phyloP scores from a whole-genome alignment of 139 green algal genomes.

The Chlorella sp. region DNA sequence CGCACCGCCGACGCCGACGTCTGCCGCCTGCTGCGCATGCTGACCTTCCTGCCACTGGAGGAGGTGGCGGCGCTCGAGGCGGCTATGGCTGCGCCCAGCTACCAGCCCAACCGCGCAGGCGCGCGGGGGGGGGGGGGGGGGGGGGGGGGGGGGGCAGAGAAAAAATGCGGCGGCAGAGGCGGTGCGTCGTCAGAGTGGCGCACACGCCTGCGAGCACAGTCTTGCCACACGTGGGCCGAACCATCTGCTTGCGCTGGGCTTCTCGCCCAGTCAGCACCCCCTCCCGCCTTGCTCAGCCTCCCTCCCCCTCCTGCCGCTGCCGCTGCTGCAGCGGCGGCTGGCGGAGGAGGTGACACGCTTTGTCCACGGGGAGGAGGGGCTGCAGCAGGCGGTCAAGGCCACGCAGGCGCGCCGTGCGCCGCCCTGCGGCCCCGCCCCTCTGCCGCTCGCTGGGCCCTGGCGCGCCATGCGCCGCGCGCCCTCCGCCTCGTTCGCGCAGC shows the following conservation, averaged over 20 bases:
- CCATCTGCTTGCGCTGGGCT: too few species aligned
- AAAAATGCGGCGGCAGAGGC: too few species aligned
- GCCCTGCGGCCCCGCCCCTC: neutral
- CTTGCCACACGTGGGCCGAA: neutral
- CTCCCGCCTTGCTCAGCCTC: neutral
- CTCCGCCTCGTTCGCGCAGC: neutral
- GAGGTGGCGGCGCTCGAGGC: slow-evolving; percentile 73
- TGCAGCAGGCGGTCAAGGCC: slow-evolving; percentile 83
- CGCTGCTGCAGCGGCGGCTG: slow-evolving; percentile 71
- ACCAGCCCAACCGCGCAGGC: too few species aligned
- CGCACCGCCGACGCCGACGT: slow-evolving; percentile 46
- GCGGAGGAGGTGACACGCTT: slow-evolving; percentile 95
- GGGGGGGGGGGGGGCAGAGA: too few species aligned
- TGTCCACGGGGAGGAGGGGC: slow-evolving; percentile 92
- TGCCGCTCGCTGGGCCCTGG: neutral
- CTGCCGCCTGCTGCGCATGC: slow-evolving; percentile 83
- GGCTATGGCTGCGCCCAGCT: too few species aligned
- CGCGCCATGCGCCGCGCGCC: neutral
- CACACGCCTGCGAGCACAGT: too few species aligned
- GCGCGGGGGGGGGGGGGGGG: too few species aligned
- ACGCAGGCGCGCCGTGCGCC: slow-evolving; percentile 67
- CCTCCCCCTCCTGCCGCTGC: neutral
- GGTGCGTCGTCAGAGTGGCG: too few species aligned
- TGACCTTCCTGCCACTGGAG: slow-evolving; percentile 93
- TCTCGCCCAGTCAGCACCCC: too few species aligned